Evolutionary conservation across 2,329 filamentous ascomycete genomes (phyloP), one percentile per base, ranked within the genome.

Genomic region (Aureobasidium sp.): DNA sequence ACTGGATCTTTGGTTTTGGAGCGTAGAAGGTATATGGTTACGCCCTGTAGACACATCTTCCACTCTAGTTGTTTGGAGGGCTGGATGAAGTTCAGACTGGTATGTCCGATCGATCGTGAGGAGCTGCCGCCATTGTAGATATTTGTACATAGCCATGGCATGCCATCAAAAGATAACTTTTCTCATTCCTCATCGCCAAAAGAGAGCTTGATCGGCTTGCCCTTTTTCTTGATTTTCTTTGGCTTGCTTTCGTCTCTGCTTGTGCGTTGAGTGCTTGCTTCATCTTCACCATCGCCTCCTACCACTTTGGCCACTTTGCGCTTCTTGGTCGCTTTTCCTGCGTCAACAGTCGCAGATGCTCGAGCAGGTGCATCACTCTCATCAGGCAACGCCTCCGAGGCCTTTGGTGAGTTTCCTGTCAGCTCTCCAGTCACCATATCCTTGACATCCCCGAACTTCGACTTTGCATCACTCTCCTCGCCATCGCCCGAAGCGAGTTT

Each of bases 91-190:
- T 91, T 95, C 73, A 79, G 93, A 62, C 75, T 99, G 69, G 91
- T 96, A 77, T 99, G 94, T 76, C 94, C 94, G 1, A 97, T 96
- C 66, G 97, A 94, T 75, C 82, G 94, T 67, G 92, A 97, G 77
- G 87, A 89, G 63, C 74, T 97, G 69, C 93, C 93, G 57, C 90
- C 92, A 47, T 75, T 96, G 71, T 97, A 81, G 27, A 63, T 61
- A 54, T 30, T 44, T 44, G 25, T 41, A 60, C 41, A 34, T 60
- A 60, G 29, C 16, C 13, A 4, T 30, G 21, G 21, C 21, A 21
- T 21, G 21, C 21, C 14, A 9, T 29, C 44, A 48, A 36, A 16
- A 21, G 11, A 16, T 11, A 25, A 11, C 16, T 5, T 39, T 10
- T 6, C n/a, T 27, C 34, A 57, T 61, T 63, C 51, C 30, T 65